Conservation (phyloP, 768 basidiomycete genomes). For the Tubosaeta sp. region DNA sequence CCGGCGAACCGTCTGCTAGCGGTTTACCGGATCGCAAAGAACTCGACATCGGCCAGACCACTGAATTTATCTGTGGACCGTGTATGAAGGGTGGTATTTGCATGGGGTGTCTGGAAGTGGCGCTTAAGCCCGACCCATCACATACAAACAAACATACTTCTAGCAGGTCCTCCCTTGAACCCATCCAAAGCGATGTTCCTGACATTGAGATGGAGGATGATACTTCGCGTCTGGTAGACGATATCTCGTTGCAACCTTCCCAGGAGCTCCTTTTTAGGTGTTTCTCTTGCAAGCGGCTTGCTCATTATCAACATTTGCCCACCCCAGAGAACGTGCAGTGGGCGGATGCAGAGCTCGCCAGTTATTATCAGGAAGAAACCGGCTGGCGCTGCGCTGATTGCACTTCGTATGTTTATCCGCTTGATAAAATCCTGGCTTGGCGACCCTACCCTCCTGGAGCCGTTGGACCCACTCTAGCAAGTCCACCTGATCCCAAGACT, state of each 20-base stretch:
- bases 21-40: slow-evolving; percentile 43
- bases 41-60: slow-evolving; percentile 54
- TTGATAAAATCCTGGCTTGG: slow-evolving; percentile 93
- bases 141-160: slow-evolving; percentile 14
- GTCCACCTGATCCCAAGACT: slow-evolving; percentile 49
- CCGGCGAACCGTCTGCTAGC: slow-evolving; percentile 13
- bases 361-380: slow-evolving; percentile 52
- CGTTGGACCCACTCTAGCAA: slow-evolving; percentile 44
- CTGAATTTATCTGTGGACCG: slow-evolving; percentile 73
- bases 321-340: slow-evolving; percentile 37
- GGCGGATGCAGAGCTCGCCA: slow-evolving; percentile 45
- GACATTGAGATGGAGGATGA: slow-evolving; percentile 38
- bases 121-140: slow-evolving; percentile 42
- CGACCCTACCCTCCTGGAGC: slow-evolving; percentile 71
- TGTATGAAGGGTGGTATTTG: slow-evolving; percentile 78
- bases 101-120: slow-evolving; percentile 65
- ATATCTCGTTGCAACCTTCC: slow-evolving; percentile 17
- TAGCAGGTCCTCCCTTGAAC: slow-evolving; percentile 4
- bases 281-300: slow-evolving; percentile 72
- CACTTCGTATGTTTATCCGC: slow-evolving; percentile 56
- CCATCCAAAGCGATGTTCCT: slow-evolving; percentile 2
- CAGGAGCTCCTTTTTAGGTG: slow-evolving; percentile 74
- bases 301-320: slow-evolving; percentile 77
- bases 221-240: slow-evolving; percentile 5
- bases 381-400: slow-evolving; percentile 79